Base-by-base conservation (phyloP, 352 stramenopile genomes). In the Pythium phragmiticola region DNA sequence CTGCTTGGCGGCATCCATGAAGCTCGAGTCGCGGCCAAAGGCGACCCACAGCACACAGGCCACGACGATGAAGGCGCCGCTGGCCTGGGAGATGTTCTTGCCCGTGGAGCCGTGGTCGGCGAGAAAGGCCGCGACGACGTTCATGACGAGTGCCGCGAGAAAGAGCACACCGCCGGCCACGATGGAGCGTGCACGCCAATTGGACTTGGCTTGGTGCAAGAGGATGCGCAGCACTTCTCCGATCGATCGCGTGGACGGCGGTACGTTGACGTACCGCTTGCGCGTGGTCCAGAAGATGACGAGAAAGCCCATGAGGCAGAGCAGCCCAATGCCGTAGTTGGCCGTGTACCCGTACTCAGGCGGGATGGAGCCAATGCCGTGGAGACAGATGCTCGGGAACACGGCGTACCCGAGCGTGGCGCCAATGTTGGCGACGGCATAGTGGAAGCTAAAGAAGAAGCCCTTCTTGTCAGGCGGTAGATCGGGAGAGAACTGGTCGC, bases 381-480 rank as follows among this genome's bases (percentile, higher is more conserved):
- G 69, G 30, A 80, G 70, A 26, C 63, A 82, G 8, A 88, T 53
- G 26, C 73, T 75, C 16, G 74, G 68, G 16, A 88, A 70, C 23
- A 83, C 66, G 3, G 69, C 79, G 63, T 80, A 88, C 30, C 72
- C 67, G 30, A 86, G 65, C 16, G 71, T 43, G 12, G 75, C 70
- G 41, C 79, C 79, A 43, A 85, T 51, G 52, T 86, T 88, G 45
- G 87, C 73, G 47, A 60, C 66, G 62, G 63, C 80, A 64, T 85
- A 86, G 57, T 86, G 82, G 43, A 63, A 81, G 41, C 69, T 79
- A 54, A 87, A 87, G 55, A 77, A 87, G 3, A 58, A 54, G n/a
- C 30, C 21, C 43, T 73, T 70, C 39, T 76, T 54, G 45, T 71
- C 39, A 8, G 61, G 39, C 28, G 26, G 61, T 48, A 11, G 36